A percentile compares a stretch with the other conserved stretches of the same genome.
phyloP scores from a whole-genome alignment of 306 rosid species.

The Cucurbita argyrosperma region DNA sequence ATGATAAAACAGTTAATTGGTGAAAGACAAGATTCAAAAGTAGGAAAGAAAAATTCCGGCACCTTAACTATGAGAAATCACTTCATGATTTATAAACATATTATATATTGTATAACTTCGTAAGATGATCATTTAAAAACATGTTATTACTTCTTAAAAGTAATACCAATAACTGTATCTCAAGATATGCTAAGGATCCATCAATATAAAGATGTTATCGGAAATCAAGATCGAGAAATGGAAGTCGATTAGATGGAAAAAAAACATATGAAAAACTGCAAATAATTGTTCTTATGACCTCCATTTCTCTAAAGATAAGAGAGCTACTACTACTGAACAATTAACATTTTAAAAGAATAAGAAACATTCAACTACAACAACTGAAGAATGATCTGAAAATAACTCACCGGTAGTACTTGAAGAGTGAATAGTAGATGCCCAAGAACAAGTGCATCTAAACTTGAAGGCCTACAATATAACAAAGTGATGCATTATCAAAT shows the following conservation, averaged over 20 bases:
- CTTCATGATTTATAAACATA: background rate
- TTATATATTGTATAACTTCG: background rate
- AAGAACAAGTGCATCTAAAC: constrained; percentile 80
- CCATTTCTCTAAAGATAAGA: background rate
- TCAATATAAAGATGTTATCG: background rate
- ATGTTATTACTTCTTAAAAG: too few relatives aligned
- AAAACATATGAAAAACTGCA: background rate
- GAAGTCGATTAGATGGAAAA: background rate
- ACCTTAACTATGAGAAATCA: background rate
- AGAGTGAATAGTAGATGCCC: constrained; percentile 64
- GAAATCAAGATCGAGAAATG: background rate
- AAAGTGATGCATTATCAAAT: background rate
- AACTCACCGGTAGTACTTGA: constrained; percentile 85
- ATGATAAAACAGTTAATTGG: background rate
- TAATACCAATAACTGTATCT: background rate
- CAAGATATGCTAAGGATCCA: background rate
- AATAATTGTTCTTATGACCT: background rate
- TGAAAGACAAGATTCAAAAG: background rate
- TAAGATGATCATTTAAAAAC: background rate
- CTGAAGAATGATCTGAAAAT: background rate
- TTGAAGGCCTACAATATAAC: constrained; percentile 53
- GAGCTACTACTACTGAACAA: background rate
- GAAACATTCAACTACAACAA: background rate
- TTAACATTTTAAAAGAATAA: background rate
- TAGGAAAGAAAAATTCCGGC: background rate